phyloP scores from a whole-genome alignment of 495 filamentous ascomycete species.

The Echria macrotheca region DNA sequence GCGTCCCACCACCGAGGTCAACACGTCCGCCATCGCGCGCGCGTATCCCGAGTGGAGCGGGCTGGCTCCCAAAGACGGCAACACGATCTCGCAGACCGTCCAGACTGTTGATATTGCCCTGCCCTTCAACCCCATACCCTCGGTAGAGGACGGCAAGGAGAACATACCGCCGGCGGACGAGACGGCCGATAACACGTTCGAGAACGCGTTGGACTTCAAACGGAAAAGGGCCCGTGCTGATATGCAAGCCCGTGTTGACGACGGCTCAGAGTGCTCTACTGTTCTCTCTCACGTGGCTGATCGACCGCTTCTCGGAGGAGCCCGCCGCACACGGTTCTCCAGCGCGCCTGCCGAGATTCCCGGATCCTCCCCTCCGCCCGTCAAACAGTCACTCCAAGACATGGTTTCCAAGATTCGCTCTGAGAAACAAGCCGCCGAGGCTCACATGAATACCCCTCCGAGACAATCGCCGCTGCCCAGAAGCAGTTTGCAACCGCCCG shows the following conservation, averaged over 20 bases:
- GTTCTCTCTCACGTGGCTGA: slow-evolving; percentile 28
- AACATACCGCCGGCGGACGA: slow-evolving; percentile 32
- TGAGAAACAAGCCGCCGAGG: slow-evolving; percentile 21
- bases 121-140: slow-evolving; percentile 13
- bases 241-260: slow-evolving; percentile 42
- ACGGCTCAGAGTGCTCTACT: slow-evolving; percentile 38
- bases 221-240: slow-evolving; percentile 30
- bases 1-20: slow-evolving; percentile 33
- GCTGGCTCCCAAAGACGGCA: slow-evolving; percentile 18
- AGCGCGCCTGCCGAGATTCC: slow-evolving; percentile 6
- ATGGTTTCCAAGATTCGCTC: slow-evolving; percentile 28
- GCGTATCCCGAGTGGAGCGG: slow-evolving; percentile 56
- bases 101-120: slow-evolving; percentile 11
- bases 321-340: slow-evolving; percentile 26
- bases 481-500: slow-evolving; percentile 1
- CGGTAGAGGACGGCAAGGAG: slow-evolving; percentile 27
- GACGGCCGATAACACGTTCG: slow-evolving; percentile 22
- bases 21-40: slow-evolving; percentile 58
- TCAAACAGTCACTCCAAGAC: slow-evolving; percentile 27
- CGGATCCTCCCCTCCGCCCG: slow-evolving; percentile 15
- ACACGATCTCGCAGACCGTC: slow-evolving; percentile 18
- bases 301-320: slow-evolving; percentile 7
- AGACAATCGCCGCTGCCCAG: slow-evolving; percentile 13
- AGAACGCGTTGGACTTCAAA: slow-evolving; percentile 22
- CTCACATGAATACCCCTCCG: slow-evolving; percentile 16